Evolutionary conservation across 1,284 basidiomycete species (phyloP), one percentile per base, ranked within the genome.

Genomic region (Fomes fomentarius): DNA sequence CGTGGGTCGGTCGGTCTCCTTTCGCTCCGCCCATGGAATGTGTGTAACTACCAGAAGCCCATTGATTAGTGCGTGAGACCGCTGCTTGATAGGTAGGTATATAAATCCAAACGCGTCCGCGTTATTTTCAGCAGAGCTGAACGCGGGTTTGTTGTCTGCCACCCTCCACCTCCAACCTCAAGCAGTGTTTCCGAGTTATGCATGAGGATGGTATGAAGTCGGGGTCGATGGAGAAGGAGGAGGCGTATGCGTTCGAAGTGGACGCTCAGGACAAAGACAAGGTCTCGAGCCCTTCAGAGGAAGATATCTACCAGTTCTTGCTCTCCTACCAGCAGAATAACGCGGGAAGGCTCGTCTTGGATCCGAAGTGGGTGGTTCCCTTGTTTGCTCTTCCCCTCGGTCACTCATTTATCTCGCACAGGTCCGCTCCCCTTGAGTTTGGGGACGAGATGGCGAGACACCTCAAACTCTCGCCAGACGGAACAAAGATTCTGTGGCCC

Each of bases 401-500:
- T 38, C 8, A 28, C n/a, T 12, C 3, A 4, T 5, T 21, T 39
- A 3, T 47, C 4, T n/a, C 14, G 10, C 31, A n/a, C 22, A 53
- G 52, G 12, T 24, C 41, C 15, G 52, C 46, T n/a, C 28, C 52
- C 19, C 34, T 34, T 1, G 80, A 79, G 52, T 79, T 79, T 44
- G 83, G 83, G 1, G 75, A 77, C 24, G 63, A 62, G 5, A 62
- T 81, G 39, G 80, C 82, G 10, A 66, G 75, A 33, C 70, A 58
- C n/a, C 71, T 83, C 49, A 83, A 83, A 67, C 69, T 79, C 4
- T 74, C 75, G 1, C 44, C 57, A 8, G 75, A 78, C 51, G 78
- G 79, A 0, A 74, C 71, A 11, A 78, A 75, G 47, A 74, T 82
- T 12, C 69, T 83, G 2, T 82, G 79, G 77, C 84, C 83, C 1